phyloP scores from a whole-genome alignment of 345 rosid species.

The Rhodomyrtus tomentosa region DNA sequence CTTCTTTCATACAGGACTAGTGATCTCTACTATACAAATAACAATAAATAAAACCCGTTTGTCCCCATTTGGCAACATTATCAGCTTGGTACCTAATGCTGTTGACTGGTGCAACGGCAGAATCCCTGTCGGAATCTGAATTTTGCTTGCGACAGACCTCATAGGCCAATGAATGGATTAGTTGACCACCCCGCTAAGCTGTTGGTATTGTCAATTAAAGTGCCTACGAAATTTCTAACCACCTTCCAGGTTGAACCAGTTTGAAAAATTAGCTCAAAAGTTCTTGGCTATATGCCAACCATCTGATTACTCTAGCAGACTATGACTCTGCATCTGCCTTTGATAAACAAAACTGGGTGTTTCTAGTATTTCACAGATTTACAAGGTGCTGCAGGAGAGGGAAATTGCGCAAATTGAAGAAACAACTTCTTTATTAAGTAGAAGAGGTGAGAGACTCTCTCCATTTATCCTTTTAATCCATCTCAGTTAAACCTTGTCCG shows the following conservation, averaged over 20 bases:
- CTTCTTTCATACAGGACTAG: background rate
- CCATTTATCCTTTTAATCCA: slow-evolving; percentile 3
- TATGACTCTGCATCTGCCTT: slow-evolving; percentile 31
- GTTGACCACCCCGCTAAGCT: slow-evolving; percentile 43
- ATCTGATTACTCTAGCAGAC: slow-evolving; percentile 30
- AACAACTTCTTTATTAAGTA: background rate
- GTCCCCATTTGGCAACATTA: background rate
- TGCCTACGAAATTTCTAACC: slow-evolving; percentile 38
- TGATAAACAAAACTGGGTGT: slow-evolving; percentile 3
- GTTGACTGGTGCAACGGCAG: slow-evolving; percentile 22
- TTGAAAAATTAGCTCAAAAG: slow-evolving; percentile 49
- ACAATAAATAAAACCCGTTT: background rate
- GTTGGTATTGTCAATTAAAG: slow-evolving; percentile 31
- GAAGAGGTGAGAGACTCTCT: background rate
- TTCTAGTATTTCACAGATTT: slow-evolving; percentile 15
- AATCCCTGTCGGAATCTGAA: slow-evolving; percentile 9
- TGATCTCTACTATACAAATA: background rate
- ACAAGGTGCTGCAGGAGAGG: slow-evolving; percentile 34
- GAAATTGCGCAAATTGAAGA: slow-evolving; percentile 3
- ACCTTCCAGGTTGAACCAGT: slow-evolving; percentile 59
- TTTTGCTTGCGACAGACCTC: slow-evolving; percentile 24
- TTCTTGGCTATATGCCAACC: slow-evolving; percentile 36
- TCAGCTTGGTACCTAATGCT: background rate
- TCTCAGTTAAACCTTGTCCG: background rate
- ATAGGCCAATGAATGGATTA: slow-evolving; percentile 30